A percentile compares a stretch with the other conserved stretches of the same genome.
Evolutionary conservation across 2,329 filamentous ascomycete species (phyloP).

Genomic region (Dichotomopilus funicola): DNA sequence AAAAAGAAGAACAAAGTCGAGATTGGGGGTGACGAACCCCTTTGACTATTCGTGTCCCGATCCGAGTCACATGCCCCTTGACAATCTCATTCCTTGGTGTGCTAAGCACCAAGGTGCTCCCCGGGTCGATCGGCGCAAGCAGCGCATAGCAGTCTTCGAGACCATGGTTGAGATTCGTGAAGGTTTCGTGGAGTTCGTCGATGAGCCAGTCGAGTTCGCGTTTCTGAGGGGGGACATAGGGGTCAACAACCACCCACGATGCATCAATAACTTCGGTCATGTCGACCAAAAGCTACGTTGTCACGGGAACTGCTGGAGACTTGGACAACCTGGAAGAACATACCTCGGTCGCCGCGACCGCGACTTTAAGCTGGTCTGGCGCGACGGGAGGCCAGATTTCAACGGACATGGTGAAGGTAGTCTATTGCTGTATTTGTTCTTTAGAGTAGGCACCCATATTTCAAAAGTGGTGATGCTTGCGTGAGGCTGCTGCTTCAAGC

Average conservation of each 20-base stretch:
- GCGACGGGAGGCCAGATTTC: slow-evolving; percentile 52
- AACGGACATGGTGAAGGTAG: slow-evolving; percentile 43
- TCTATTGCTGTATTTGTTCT: slow-evolving; percentile 7
- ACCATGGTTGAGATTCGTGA: slow-evolving; percentile 52
- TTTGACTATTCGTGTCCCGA: slow-evolving; percentile 86
- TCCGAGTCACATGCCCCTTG: slow-evolving; percentile 85
- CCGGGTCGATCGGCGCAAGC: slow-evolving; percentile 75
- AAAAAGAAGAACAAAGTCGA: neutral
- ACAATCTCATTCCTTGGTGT: slow-evolving; percentile 81
- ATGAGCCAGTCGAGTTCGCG: slow-evolving; percentile 52
- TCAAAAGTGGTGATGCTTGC: neutral
- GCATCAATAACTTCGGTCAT: slow-evolving; percentile 11
- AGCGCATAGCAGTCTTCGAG: slow-evolving; percentile 85
- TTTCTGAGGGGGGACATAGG: slow-evolving; percentile 29
- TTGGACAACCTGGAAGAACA: neutral
- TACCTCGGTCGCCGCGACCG: slow-evolving; percentile 47
- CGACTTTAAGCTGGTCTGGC: slow-evolving; percentile 43
- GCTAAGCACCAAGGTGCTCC: slow-evolving; percentile 83
- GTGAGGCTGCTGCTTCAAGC: neutral
- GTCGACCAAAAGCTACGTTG: neutral
- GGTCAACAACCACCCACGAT: slow-evolving; percentile 28
- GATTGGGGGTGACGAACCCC: slow-evolving; percentile 52
- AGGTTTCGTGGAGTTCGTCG: slow-evolving; percentile 41
- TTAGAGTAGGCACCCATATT: slow-evolving; percentile 26
- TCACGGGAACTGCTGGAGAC: too few species aligned